Conservation (phyloP, 768 basidiomycete genomes). For the Boletus pseudopeckii region DNA sequence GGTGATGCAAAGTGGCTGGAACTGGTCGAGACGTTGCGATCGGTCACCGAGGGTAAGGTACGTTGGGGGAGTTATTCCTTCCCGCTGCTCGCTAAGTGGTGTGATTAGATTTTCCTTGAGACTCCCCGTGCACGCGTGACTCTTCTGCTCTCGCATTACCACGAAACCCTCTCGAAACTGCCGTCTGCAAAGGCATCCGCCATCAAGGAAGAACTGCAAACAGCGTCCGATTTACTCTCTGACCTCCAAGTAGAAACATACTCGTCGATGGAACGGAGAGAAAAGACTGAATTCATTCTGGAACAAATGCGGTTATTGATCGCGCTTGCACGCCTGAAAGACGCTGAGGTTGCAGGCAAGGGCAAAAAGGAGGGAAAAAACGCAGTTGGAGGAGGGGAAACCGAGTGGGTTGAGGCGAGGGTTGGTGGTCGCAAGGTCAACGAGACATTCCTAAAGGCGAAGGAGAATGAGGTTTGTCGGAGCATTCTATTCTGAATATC, state of each 20-base stretch:
- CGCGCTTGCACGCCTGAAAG: constrained; percentile 72
- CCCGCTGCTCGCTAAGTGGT: background rate
- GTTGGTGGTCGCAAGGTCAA: constrained; percentile 94
- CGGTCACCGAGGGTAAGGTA: constrained; percentile 96
- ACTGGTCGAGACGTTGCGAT: constrained; percentile 82
- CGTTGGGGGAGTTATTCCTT: constrained; percentile 18
- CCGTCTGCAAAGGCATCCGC: constrained; percentile 38
- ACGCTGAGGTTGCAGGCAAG: constrained; percentile 56
- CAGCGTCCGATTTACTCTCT: constrained; percentile 86
- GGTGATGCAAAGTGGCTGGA: constrained; percentile 80
- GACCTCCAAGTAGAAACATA: constrained; percentile 99
- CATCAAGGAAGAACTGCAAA: constrained; percentile 68
- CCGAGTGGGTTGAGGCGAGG: constrained; percentile 90
- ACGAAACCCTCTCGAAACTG: constrained; percentile 63
- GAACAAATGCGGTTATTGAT: constrained; percentile 95
- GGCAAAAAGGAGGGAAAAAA: constrained; percentile 52
- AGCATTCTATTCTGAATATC: background rate
- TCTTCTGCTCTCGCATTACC: constrained; percentile 76
- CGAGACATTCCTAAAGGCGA: constrained; percentile 85
- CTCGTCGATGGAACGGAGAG: constrained; percentile 95
- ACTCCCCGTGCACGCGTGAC: constrained; percentile 95
- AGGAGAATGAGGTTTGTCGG: constrained; percentile 75
- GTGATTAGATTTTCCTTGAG: constrained; percentile 85
- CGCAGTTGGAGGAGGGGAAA: constrained; percentile 65
- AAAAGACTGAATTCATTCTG: constrained; percentile 97